Evolutionary conservation across 2,329 filamentous ascomycete species (phyloP).

Genomic region (Trichophyton schoenleinii): DNA sequence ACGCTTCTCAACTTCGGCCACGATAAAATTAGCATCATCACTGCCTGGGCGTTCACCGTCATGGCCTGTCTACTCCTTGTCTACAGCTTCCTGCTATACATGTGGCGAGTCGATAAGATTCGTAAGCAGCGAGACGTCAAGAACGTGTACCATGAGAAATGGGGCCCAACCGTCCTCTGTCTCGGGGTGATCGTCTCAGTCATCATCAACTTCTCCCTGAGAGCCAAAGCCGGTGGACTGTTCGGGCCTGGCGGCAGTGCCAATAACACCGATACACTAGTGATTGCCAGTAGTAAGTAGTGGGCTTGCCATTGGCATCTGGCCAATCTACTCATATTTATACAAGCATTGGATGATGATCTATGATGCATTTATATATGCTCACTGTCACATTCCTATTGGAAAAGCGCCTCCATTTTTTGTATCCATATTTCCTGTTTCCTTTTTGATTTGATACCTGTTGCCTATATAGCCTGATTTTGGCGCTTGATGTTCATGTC

Average conservation of each 20-base stretch:
- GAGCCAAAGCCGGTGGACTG: conserved; percentile 39
- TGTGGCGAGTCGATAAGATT: conserved; percentile 80
- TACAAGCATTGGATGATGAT: neutral
- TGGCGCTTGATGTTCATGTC: too few species aligned
- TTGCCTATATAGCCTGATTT: too few species aligned
- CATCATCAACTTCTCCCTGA: conserved; percentile 64
- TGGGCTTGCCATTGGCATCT: neutral
- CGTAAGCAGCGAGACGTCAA: conserved; percentile 69
- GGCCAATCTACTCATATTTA: neutral
- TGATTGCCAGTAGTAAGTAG: neutral
- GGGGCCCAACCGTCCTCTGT: conserved; percentile 70
- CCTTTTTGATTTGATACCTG: too few species aligned
- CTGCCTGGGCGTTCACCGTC: conserved; percentile 67
- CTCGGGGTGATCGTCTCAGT: conserved; percentile 60
- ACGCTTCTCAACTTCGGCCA: conserved; percentile 70
- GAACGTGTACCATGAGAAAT: conserved; percentile 67
- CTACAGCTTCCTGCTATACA: conserved; percentile 73
- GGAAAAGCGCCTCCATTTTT: too few species aligned
- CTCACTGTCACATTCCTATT: neutral
- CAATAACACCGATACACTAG: neutral
- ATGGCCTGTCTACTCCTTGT: conserved; percentile 65
- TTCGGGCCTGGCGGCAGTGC: neutral
- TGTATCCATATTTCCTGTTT: too few species aligned
- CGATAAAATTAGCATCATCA: conserved; percentile 49
- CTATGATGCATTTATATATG: neutral